Percentiles rank a stretch among this genome's conserved stretches.
Conservation (phyloP, 345 rosid genomes). For the Eucalyptus coolabah region DNA sequence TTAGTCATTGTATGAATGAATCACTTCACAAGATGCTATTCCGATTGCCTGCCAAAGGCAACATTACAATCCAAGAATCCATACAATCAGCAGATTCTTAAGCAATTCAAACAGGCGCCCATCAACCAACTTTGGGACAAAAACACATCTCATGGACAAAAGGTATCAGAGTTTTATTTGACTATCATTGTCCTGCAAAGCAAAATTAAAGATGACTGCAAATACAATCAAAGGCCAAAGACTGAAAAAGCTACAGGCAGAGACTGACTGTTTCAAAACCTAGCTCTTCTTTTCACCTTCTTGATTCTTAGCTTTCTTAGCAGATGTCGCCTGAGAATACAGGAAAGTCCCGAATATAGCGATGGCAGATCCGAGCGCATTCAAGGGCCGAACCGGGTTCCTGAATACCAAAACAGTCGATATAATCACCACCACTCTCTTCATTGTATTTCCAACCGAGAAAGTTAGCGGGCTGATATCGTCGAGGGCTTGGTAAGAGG, state of each 20-base stretch:
- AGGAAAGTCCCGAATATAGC: slow-evolving; percentile 86
- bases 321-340: slow-evolving; percentile 70
- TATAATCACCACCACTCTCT: slow-evolving; percentile 89
- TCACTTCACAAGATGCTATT: background rate
- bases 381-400: slow-evolving; percentile 86
- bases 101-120: background rate
- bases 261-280: background rate
- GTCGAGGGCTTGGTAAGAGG: slow-evolving; percentile 93
- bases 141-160: background rate
- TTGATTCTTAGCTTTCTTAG: slow-evolving; percentile 62
- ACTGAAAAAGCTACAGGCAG: background rate
- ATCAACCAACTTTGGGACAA: background rate
- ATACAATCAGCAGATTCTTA: background rate
- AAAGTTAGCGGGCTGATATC: slow-evolving; percentile 89
- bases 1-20: background rate
- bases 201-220: background rate
- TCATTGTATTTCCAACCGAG: slow-evolving; percentile 92
- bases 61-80: background rate
- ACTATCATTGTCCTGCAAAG: background rate
- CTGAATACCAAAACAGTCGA: slow-evolving; percentile 85
- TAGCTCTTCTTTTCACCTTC: slow-evolving; percentile 37
- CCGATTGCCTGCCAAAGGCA: background rate
- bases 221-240: background rate
- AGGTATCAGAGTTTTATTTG: background rate
- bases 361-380: slow-evolving; percentile 88